A percentile compares a stretch with the other conserved stretches of the same genome.
These are phyloP conservation scores for Trichosporon asahii DNA, from an alignment of 1,284 basidiomycete genomes.

Conservation along the genomic window DNA sequence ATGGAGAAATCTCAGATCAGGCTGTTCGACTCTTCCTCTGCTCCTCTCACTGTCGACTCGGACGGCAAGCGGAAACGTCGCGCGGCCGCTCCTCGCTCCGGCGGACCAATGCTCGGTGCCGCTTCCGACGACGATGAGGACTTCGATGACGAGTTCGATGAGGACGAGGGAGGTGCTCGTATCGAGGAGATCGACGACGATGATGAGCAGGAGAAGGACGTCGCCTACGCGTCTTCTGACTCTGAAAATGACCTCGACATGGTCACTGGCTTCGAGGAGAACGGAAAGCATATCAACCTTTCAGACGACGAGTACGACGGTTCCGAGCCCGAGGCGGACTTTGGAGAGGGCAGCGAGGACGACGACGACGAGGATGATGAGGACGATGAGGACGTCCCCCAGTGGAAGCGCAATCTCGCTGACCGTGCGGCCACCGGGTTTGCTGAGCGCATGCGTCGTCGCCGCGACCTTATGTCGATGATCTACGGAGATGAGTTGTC, in stretches of 20 bases:
- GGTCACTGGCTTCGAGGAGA: constrained; percentile 51
- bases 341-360: constrained; percentile 49
- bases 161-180: constrained; percentile 26
- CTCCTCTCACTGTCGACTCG: constrained; percentile 54
- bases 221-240: constrained; percentile 75
- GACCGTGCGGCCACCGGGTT: constrained; percentile 60
- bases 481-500: constrained; percentile 74
- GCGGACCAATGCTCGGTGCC: constrained; percentile 45
- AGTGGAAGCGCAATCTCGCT: constrained; percentile 75
- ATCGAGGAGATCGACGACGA: constrained; percentile 50
- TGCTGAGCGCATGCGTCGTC: constrained; percentile 53
- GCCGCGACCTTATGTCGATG: constrained; percentile 76
- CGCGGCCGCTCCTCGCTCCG: constrained; percentile 39
- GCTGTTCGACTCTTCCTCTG: constrained; percentile 77
- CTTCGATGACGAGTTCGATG: constrained; percentile 44
- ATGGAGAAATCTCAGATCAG: constrained; percentile 77
- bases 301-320: constrained; percentile 45
- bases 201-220: constrained; percentile 44
- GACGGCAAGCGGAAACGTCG: constrained; percentile 32
- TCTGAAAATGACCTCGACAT: constrained; percentile 55
- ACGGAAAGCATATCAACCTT: constrained; percentile 50
- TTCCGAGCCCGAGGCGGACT: constrained; percentile 52
- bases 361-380: constrained; percentile 47
- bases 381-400: constrained; percentile 57
- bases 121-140: constrained; percentile 46